These are phyloP conservation scores for Knoxdaviesia proteae DNA, from an alignment of 2,329 filamentous ascomycete genomes.

Conservation along the genomic window DNA sequence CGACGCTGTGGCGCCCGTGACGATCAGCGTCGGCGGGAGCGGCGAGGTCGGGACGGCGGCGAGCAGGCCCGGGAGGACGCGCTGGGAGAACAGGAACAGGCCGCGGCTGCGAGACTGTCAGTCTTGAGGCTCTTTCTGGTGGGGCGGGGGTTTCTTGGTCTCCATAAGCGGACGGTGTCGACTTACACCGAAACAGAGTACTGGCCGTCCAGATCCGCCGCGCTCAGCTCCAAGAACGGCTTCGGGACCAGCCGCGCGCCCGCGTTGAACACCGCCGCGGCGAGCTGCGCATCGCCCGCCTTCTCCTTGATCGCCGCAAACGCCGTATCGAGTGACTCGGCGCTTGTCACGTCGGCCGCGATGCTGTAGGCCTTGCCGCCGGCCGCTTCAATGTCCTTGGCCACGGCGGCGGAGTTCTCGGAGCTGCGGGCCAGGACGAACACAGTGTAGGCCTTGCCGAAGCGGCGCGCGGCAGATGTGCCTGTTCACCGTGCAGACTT, in stretches of 20 bases:
- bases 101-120: constrained; percentile 26
- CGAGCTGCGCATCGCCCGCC: constrained; percentile 31
- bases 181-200: constrained; percentile 28
- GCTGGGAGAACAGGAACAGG: constrained; percentile 58
- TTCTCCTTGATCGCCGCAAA: constrained; percentile 41
- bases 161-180: background rate
- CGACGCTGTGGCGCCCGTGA: constrained; percentile 73
- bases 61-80: constrained; percentile 48
- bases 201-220: constrained; percentile 26
- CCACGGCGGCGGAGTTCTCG: constrained; percentile 43
- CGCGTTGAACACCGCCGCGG: constrained; percentile 53
- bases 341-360: constrained; percentile 25
- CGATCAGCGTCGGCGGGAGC: constrained; percentile 59
- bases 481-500: constrained; percentile 11
- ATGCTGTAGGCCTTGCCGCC: constrained; percentile 56
- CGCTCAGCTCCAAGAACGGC: constrained; percentile 35
- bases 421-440: constrained; percentile 52
- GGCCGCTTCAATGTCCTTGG: constrained; percentile 42
- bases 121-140: background rate
- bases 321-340: constrained; percentile 27
- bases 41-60: constrained; percentile 30
- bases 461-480: constrained; percentile 30
- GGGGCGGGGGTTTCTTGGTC: background rate
- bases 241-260: constrained; percentile 27
- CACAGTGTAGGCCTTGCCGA: constrained; percentile 47